Evolutionary conservation across 495 filamentous ascomycete species (phyloP), one percentile per base, ranked within the genome.

Genomic region (Neurospora sp.): DNA sequence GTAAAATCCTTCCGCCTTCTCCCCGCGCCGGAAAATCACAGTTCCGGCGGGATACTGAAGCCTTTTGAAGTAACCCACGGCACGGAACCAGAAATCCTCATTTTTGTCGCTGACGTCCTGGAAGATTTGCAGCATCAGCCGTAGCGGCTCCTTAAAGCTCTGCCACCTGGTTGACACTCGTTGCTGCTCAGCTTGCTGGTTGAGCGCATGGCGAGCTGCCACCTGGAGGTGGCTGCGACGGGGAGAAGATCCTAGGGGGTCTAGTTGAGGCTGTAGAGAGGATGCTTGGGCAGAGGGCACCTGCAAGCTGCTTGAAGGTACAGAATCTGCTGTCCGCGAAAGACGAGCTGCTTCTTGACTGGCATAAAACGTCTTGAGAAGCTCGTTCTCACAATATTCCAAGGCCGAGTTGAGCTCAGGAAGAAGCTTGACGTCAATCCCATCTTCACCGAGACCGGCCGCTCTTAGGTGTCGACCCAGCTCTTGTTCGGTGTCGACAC

Each of bases 351-450:
- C 83, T 70, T 87, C 83, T 74, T 86, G 85, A 71, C 80, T 85
- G 70, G 83, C 87, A 78, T 96, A 97, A 73, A 97, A 92, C 0
- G 91, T 90, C 74, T 94, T 93, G 14, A 99, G 86, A 35, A 97
- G 93, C 72, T 97, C 92, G 76, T 99, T 99, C 81, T 99, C 96
- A 81, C 95, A 97, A 77, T 88, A 91, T 77, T 99, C 96, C 3
- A 99, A 86, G 0, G 94, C 96, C 5, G 91, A 92, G 81, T 99
- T 99, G 66, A 99, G 87, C 74, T 96, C 92, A 72, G 92, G 92
- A 73, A 97, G 94, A 20, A 97, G 88, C 72, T 89, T 87, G 35
- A 94, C 91, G 11, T 89, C 87, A 9, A 88, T 87, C 16, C 89
- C 87, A 42, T 85, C 89, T 35, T 87, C 81, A 59, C 91, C 90